Conservation (phyloP, 768 basidiomycete species). For the Auriscalpium orientale region DNA sequence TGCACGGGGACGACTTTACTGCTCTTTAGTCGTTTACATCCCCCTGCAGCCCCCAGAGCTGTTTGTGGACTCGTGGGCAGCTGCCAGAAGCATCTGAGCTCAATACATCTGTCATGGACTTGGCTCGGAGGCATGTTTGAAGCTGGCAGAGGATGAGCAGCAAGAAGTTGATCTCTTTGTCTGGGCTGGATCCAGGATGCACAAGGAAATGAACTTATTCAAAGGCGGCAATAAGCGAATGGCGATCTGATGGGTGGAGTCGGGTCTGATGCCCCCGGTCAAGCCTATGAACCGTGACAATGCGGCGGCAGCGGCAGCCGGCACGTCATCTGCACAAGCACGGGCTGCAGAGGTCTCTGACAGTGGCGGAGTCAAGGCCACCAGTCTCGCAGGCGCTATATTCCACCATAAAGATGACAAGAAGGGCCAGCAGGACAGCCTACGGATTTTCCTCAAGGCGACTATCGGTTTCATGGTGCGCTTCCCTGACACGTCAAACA, state of each 20-base stretch:
- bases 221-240: not conserved
- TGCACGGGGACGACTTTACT: too few relatives aligned
- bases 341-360: not conserved
- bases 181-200: not conserved
- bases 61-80: too few relatives aligned
- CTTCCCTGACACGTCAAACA: conserved; percentile 21
- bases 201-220: not conserved
- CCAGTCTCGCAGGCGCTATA: not conserved
- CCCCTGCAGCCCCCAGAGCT: too few relatives aligned
- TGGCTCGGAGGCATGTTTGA: not conserved
- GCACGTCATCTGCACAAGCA: not conserved
- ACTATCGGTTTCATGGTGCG: not conserved
- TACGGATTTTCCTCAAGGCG: not conserved
- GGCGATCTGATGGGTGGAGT: too few relatives aligned
- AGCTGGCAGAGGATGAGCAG: not conserved
- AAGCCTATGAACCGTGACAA: conserved; percentile 13
- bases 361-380: not conserved
- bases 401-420: not conserved
- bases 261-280: too few relatives aligned
- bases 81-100: too few relatives aligned
- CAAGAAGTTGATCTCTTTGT: not conserved
- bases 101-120: not conserved
- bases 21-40: too few relatives aligned
- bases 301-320: not conserved
- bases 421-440: not conserved